Evolutionary conservation across 2,329 filamentous ascomycete species (phyloP).

Genomic region (Cryphonectria parasitica): DNA sequence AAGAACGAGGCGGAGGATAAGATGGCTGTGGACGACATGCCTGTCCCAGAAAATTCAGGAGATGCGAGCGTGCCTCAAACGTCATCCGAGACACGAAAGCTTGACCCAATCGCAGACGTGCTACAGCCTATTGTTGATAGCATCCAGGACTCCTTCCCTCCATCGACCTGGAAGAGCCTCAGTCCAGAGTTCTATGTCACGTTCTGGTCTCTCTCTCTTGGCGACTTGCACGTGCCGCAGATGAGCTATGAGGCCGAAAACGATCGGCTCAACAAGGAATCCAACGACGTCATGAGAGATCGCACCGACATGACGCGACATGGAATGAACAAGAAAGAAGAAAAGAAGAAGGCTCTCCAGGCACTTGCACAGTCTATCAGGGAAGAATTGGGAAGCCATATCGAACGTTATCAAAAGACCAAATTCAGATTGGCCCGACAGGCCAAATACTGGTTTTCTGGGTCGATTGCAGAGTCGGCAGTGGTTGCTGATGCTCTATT

Average conservation of each 20-base stretch:
- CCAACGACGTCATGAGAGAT: slow-evolving; percentile 69
- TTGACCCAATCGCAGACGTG: slow-evolving; percentile 66
- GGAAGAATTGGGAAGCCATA: slow-evolving; percentile 73
- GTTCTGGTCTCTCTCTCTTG: slow-evolving; percentile 89
- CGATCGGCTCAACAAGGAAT: slow-evolving; percentile 67
- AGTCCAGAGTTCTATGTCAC: slow-evolving; percentile 83
- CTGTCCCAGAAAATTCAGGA: slow-evolving; percentile 32
- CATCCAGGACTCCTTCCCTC: slow-evolving; percentile 64
- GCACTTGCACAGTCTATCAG: slow-evolving; percentile 71
- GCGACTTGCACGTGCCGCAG: slow-evolving; percentile 77
- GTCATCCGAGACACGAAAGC: slow-evolving; percentile 39
- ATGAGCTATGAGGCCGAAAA: slow-evolving; percentile 79
- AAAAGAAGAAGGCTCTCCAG: slow-evolving; percentile 69
- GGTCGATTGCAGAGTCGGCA: slow-evolving; percentile 65
- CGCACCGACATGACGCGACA: slow-evolving; percentile 72
- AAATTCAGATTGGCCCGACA: slow-evolving; percentile 73
- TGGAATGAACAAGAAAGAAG: slow-evolving; percentile 68
- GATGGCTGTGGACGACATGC: slow-evolving; percentile 38
- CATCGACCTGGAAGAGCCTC: slow-evolving; percentile 69
- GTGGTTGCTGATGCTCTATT: slow-evolving; percentile 76
- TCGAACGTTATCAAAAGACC: slow-evolving; percentile 68
- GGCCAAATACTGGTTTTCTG: slow-evolving; percentile 77
- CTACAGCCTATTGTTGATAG: slow-evolving; percentile 75
- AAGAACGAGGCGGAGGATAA: slow-evolving; percentile 37
- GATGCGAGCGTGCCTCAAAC: slow-evolving; percentile 35